Conservation (phyloP, 1,284 basidiomycete genomes). For the Ustilago curta region DNA sequence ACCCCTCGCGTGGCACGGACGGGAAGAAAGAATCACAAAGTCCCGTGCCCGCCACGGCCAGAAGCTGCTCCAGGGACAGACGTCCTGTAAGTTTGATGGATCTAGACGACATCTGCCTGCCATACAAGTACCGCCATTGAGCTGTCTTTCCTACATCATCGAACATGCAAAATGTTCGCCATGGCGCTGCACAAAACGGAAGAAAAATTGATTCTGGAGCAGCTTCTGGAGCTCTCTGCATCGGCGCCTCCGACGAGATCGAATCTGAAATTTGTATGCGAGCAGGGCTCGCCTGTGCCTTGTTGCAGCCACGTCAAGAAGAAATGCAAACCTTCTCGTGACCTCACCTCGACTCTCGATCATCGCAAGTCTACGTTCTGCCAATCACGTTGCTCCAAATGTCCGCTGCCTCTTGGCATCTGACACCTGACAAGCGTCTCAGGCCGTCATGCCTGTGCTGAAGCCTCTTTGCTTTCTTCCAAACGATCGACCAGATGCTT, state of each 20-base stretch:
- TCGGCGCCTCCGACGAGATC: conserved; percentile 9
- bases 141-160: too few relatives aligned
- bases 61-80: too few relatives aligned
- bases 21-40: too few relatives aligned
- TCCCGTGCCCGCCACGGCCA: too few relatives aligned
- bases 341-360: conserved; percentile 4
- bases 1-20: too few relatives aligned
- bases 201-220: conserved; percentile 7
- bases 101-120: too few relatives aligned
- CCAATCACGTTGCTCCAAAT: conserved; percentile 17
- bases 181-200: background rate
- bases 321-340: conserved; percentile 13
- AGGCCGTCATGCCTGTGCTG: background rate
- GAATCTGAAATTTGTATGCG: conserved; percentile 4
- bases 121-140: too few relatives aligned
- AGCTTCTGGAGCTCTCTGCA: conserved; percentile 3
- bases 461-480: conserved; percentile 3
- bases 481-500: conserved; percentile 16
- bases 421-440: conserved; percentile 13
- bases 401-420: conserved; percentile 20
- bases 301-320: conserved; percentile 4
- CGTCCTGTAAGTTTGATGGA: too few relatives aligned
- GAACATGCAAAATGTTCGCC: too few relatives aligned
- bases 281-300: background rate
- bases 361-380: conserved; percentile 34